phyloP scores from a whole-genome alignment of 202 grass and related monocot genomes.

The Schoenoplectus triqueter region DNA sequence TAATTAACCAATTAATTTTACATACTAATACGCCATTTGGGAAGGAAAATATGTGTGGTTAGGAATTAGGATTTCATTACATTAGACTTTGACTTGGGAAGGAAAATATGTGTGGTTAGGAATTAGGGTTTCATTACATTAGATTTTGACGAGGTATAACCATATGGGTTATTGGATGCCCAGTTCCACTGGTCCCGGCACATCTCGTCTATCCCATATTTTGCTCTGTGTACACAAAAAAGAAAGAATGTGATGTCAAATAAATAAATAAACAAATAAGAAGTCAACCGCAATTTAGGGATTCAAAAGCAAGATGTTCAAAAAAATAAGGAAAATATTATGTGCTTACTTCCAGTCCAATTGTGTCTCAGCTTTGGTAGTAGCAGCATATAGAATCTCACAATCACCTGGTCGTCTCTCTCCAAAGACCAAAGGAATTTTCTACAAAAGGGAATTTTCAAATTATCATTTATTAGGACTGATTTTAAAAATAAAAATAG shows the following conservation, averaged over 20 bases:
- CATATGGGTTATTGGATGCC: slow-evolving; percentile 89
- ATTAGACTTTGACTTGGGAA: slow-evolving; percentile 45
- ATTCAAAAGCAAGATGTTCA: not conserved
- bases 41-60: not conserved
- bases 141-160: slow-evolving; percentile 63
- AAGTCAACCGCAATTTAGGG: not conserved
- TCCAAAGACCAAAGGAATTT: slow-evolving; percentile 81
- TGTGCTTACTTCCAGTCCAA: slow-evolving; percentile 88
- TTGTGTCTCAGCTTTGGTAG: slow-evolving; percentile 88
- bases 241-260: not conserved
- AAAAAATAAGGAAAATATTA: not conserved
- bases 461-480: slow-evolving; percentile 23
- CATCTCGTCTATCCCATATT: slow-evolving; percentile 85
- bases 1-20: slow-evolving; percentile 20
- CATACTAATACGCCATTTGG: not conserved
- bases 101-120: not conserved
- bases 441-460: slow-evolving; percentile 46
- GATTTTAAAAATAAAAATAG: slow-evolving; percentile 8
- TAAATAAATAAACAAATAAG: slow-evolving; percentile 7
- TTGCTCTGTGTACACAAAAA: slow-evolving; percentile 60
- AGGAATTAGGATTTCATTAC: slow-evolving; percentile 31
- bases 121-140: slow-evolving; percentile 33
- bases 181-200: slow-evolving; percentile 98
- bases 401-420: slow-evolving; percentile 78
- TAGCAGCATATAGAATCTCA: slow-evolving; percentile 75